Evolutionary conservation across 1,284 basidiomycete genomes (phyloP), one percentile per base, ranked within the genome.

Genomic region (Wolfiporia cocos): DNA sequence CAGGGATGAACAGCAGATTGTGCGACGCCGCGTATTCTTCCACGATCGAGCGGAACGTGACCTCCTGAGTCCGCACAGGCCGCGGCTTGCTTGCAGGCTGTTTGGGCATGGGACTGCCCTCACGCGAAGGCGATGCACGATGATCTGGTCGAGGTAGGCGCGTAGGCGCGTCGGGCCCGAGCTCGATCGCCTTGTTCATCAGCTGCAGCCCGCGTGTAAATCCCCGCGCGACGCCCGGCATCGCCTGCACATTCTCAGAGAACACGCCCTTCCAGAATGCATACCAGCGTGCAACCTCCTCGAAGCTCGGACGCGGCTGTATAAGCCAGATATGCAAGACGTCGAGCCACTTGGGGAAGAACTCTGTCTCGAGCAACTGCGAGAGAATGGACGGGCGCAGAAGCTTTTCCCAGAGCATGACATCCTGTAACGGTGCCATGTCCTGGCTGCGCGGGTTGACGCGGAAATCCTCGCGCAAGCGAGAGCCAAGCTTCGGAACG

Each of bases 321-420:
- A 84, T 73, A 40, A 99, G 81, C 96, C 94, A 98, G 31, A 89
- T 65, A 56, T 92, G 84, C 28, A 99, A 67, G n/a, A 89, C 80
- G 33, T 91, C 81, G 38, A 99, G 73, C 93, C 93, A 99, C 58
- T 94, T 93, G 2, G 91, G 89, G 74, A 98, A 96, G 69, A 99
- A 95, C 55, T 92, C 92, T 6, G 76, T 73, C 59, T 94, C 89
- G 49, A 97, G 67, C 5, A 98, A 65, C 54, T 92, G 86, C 2
- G 81, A 74, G 49, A 94, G 73, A 47, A 92, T 78, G 2, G 86
- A 84, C 0, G 78, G 64, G 4, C 90, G 82, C 23, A 99, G 67
- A 33, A 92, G 69, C 19, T 64, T 56, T 14, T 69, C 69, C 96
- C 96, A 99, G 0, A 70, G 69, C 33, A 98, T 67, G 10, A 92